phyloP scores from a whole-genome alignment of 2,329 filamentous ascomycete species.

The Simplicillium sp. region DNA sequence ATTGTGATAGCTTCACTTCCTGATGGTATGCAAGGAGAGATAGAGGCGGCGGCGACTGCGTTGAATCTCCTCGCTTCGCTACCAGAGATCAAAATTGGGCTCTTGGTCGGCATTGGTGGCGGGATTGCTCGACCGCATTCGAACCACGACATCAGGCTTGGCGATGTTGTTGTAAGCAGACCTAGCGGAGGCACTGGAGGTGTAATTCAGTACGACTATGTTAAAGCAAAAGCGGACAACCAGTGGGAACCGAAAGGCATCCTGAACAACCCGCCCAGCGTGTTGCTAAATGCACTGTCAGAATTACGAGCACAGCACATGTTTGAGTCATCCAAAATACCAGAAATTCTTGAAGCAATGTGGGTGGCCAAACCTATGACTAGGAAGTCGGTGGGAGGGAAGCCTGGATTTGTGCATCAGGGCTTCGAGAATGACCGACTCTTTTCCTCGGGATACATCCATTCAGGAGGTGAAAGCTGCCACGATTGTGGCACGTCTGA shows the following conservation, averaged over 20 bases:
- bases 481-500: not conserved
- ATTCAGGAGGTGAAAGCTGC: constrained; percentile 5
- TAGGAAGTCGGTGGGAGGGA: constrained; percentile 1
- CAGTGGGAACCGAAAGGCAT: constrained; percentile 3
- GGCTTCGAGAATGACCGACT: constrained; percentile 5
- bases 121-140: constrained; percentile 6
- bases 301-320: constrained; percentile 4
- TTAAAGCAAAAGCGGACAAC: constrained; percentile 6
- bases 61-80: constrained; percentile 7
- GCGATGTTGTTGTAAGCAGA: constrained; percentile 11
- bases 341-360: constrained; percentile 3
- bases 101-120: constrained; percentile 8
- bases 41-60: constrained; percentile 6
- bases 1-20: constrained; percentile 10
- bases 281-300: constrained; percentile 5
- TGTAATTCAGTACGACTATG: constrained; percentile 9
- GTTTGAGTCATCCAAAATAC: constrained; percentile 4
- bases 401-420: constrained; percentile 3
- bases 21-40: constrained; percentile 5
- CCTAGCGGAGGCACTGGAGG: constrained; percentile 5
- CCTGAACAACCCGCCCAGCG: not conserved
- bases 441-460: constrained; percentile 5
- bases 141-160: constrained; percentile 9
- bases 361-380: constrained; percentile 5
- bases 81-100: constrained; percentile 7